Conservation (phyloP, 2,329 filamentous ascomycete species). For the Metarhizium sp. region DNA sequence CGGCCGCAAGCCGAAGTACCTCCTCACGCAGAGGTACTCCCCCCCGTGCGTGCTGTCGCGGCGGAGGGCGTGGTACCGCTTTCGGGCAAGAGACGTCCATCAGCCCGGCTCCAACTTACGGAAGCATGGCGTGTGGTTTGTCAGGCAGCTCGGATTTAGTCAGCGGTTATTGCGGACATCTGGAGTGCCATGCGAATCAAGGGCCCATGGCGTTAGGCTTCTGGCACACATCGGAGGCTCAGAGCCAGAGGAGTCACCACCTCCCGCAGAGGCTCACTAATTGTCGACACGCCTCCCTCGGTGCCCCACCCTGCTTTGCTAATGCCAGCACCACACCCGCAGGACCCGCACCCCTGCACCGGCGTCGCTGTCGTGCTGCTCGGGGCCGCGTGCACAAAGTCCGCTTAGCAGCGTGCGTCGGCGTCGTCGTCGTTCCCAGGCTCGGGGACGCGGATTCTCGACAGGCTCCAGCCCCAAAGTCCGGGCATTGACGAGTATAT, state of each 20-base stretch:
- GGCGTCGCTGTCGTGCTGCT: conserved; percentile 13
- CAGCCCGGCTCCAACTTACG: neutral
- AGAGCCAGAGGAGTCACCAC: neutral
- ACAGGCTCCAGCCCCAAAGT: conserved; percentile 5
- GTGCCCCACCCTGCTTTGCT: neutral
- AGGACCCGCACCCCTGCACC: conserved; percentile 8
- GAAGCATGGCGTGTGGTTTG: neutral
- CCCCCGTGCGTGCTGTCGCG: neutral
- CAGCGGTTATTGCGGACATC: conserved; percentile 7
- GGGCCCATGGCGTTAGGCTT: conserved; percentile 3
- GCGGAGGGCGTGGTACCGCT: conserved; percentile 4
- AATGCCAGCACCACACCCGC: conserved; percentile 1
- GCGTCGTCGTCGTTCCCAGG: conserved; percentile 9
- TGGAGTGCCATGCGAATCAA: neutral
- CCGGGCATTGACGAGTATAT: conserved; percentile 5
- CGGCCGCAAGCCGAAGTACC: neutral
- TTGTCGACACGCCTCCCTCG: neutral
- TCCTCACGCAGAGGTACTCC: conserved; percentile 5
- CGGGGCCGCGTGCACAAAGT: conserved; percentile 24
- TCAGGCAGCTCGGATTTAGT: conserved; percentile 12
- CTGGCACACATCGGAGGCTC: neutral
- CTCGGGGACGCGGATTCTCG: neutral
- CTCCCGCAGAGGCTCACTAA: neutral
- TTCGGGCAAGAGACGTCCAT: conserved; percentile 5
- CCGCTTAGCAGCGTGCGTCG: conserved; percentile 17